Conservation (phyloP, 2,329 filamentous ascomycete genomes). For the Dothideomycetidae sp. region DNA sequence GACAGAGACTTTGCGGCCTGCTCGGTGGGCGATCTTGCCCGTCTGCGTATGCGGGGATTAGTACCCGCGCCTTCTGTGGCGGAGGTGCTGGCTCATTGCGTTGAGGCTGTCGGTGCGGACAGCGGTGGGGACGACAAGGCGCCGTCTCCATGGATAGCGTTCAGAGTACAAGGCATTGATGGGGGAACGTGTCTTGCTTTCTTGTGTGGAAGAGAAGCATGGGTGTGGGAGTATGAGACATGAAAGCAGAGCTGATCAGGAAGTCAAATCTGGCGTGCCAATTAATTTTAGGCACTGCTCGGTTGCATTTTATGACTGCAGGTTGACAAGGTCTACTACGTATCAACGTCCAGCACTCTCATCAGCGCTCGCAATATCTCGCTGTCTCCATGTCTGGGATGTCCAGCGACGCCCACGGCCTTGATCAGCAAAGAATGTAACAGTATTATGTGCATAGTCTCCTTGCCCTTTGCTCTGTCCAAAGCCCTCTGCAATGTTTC, state of each 20-base stretch:
- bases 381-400: slow-evolving; percentile 45
- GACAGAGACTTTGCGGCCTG: not conserved
- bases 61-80: slow-evolving; percentile 24
- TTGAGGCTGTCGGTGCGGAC: slow-evolving; percentile 14
- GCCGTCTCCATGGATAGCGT: slow-evolving; percentile 19
- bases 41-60: slow-evolving; percentile 31
- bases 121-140: slow-evolving; percentile 5
- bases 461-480: slow-evolving; percentile 23
- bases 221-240: slow-evolving; percentile 21
- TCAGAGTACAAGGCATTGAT: slow-evolving; percentile 19
- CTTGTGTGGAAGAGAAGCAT: slow-evolving; percentile 14
- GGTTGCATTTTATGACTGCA: too few species aligned
- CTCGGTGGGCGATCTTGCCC: slow-evolving; percentile 19
- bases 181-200: slow-evolving; percentile 20
- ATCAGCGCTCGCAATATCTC: slow-evolving; percentile 27
- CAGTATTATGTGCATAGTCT: slow-evolving; percentile 52
- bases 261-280: too few species aligned
- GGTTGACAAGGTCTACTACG: too few species aligned
- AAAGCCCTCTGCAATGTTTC: slow-evolving; percentile 32
- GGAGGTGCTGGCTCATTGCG: slow-evolving; percentile 17
- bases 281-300: too few species aligned
- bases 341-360: slow-evolving; percentile 25
- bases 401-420: slow-evolving; percentile 46
- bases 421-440: slow-evolving; percentile 65
- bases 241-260: too few species aligned